These are phyloP conservation scores for Sphagnum magellanicum DNA, from an alignment of 228 moss, liverwort and hornwort species.

Conservation along the genomic window DNA sequence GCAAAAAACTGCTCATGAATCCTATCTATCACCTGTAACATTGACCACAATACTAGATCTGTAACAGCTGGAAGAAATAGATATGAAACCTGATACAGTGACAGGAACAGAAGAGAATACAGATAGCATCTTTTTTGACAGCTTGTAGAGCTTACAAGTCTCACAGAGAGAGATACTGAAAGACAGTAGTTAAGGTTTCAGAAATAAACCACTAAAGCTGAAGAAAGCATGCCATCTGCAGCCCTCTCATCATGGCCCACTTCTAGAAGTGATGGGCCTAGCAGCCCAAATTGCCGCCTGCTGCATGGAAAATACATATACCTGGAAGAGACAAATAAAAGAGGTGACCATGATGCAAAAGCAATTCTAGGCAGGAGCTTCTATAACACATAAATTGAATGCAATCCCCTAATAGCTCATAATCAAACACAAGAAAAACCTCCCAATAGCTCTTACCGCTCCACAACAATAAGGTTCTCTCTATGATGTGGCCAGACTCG, in stretches of 20 bases:
- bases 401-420: too few species aligned
- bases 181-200: not conserved
- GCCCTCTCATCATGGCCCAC: constrained; percentile 98
- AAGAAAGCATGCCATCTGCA: constrained; percentile 97
- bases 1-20: constrained; percentile 78
- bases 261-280: constrained; percentile 92
- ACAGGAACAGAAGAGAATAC: too few species aligned
- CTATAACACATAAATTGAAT: too few species aligned
- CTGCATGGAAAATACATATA: constrained; percentile 99
- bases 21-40: constrained; percentile 80
- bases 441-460: constrained; percentile 48
- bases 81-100: too few species aligned
- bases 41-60: not conserved
- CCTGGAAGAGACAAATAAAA: constrained; percentile 42
- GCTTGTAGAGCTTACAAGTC: not conserved
- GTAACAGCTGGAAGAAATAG: too few species aligned
- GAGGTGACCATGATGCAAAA: not conserved
- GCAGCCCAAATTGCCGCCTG: constrained; percentile 95
- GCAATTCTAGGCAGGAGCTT: too few species aligned
- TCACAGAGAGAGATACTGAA: not conserved
- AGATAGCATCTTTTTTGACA: too few species aligned
- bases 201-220: constrained; percentile 74
- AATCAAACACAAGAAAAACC: too few species aligned
- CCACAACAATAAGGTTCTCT: constrained; percentile 96
- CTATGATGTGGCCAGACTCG: constrained; percentile 99